phyloP scores from a whole-genome alignment of 495 filamentous ascomycete species.

The Hypoxylon cercidicola region DNA sequence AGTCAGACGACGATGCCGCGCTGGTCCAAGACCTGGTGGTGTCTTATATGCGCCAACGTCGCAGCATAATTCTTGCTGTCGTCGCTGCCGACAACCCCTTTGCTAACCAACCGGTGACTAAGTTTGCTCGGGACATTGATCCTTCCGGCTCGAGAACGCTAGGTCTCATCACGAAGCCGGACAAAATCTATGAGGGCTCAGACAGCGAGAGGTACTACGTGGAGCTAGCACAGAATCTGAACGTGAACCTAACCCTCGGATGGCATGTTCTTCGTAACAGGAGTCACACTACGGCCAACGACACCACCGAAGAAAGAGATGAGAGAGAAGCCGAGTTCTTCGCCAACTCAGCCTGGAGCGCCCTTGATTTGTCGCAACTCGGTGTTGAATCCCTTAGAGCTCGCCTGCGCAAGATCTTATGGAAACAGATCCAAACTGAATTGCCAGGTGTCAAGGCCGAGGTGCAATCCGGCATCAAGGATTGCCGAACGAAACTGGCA shows the following conservation, averaged over 20 bases:
- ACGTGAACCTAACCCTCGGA: constrained; percentile 57
- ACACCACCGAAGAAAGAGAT: constrained; percentile 48
- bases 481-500: constrained; percentile 25
- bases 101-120: constrained; percentile 60
- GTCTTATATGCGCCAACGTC: constrained; percentile 57
- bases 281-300: constrained; percentile 49
- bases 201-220: constrained; percentile 54
- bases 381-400: constrained; percentile 33
- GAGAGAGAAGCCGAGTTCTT: constrained; percentile 49
- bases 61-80: constrained; percentile 64
- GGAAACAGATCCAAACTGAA: constrained; percentile 36
- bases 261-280: constrained; percentile 64
- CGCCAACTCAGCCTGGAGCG: constrained; percentile 26
- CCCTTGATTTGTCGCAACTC: constrained; percentile 23
- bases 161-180: constrained; percentile 65
- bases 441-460: constrained; percentile 39
- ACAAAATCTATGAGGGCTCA: constrained; percentile 53
- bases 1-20: constrained; percentile 52
- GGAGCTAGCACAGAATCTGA: constrained; percentile 56
- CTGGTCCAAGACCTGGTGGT: constrained; percentile 57
- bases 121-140: constrained; percentile 54
- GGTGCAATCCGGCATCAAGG: constrained; percentile 35
- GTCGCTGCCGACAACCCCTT: constrained; percentile 62
- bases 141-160: constrained; percentile 54
- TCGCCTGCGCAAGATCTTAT: constrained; percentile 36